These are phyloP conservation scores for Rhodotorula babjevae DNA, from an alignment of 768 basidiomycete genomes.

Conservation along the genomic window DNA sequence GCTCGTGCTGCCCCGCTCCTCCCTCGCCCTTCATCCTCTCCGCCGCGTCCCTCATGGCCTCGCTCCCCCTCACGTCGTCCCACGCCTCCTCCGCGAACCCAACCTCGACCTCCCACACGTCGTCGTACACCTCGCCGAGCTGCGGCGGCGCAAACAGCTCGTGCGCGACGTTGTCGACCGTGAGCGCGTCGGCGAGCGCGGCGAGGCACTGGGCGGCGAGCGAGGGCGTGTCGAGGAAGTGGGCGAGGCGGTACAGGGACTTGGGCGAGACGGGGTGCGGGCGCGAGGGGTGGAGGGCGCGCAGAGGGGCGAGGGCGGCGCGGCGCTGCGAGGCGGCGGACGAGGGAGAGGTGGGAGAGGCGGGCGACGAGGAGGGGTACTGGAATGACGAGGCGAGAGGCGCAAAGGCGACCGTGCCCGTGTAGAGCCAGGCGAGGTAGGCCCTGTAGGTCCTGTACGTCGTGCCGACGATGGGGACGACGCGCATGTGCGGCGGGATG, in stretches of 20 bases:
- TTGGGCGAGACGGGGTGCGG: conserved; percentile 13
- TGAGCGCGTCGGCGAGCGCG: background rate
- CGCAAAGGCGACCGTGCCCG: conserved; percentile 5
- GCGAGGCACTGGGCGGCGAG: background rate
- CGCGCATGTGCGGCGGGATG: background rate
- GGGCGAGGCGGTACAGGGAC: conserved; percentile 24
- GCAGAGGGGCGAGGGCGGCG: background rate
- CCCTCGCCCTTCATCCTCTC: conserved; percentile 1
- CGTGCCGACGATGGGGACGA: conserved; percentile 15
- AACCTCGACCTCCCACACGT: conserved; percentile 1
- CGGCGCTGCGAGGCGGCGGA: background rate
- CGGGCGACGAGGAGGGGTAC: background rate
- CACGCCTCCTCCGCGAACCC: background rate
- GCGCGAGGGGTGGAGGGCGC: background rate
- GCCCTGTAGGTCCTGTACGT: conserved; percentile 18
- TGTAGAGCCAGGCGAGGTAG: conserved; percentile 8
- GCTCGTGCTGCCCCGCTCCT: background rate
- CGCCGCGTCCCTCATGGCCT: background rate
- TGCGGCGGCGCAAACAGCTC: conserved; percentile 7
- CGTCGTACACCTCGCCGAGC: conserved; percentile 10
- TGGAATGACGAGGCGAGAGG: conserved; percentile 22
- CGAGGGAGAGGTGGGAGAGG: no score
- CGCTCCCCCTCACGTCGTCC: background rate
- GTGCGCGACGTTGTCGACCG: background rate
- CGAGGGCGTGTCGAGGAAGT: conserved; percentile 21